Evolutionary conservation across 2,329 filamentous ascomycete species (phyloP).

Genomic region (Metarhizium album): DNA sequence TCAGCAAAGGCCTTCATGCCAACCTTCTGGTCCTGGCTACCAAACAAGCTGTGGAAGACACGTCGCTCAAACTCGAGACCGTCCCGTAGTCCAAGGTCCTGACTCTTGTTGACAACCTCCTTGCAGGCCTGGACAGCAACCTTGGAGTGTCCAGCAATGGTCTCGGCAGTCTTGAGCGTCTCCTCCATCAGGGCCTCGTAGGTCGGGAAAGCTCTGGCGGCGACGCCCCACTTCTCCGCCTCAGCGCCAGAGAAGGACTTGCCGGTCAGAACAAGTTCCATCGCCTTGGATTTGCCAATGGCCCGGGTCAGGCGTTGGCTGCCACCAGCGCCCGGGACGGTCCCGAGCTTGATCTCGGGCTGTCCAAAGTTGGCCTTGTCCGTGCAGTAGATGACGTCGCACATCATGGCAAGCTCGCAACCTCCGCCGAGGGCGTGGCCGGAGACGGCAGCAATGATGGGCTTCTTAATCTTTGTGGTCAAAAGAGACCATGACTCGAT

Average conservation of each 20-base stretch:
- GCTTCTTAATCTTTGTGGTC: constrained; percentile 78
- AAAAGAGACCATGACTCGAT: constrained; percentile 91
- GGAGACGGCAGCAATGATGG: constrained; percentile 86
- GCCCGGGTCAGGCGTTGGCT: constrained; percentile 79
- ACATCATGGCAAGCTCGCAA: constrained; percentile 96
- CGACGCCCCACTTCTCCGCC: constrained; percentile 83
- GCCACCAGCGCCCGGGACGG: constrained; percentile 84
- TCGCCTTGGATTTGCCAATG: constrained; percentile 74
- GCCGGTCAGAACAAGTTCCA: constrained; percentile 85
- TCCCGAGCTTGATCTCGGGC: constrained; percentile 92
- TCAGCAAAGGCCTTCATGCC: constrained; percentile 92
- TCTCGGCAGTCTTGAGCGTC: constrained; percentile 73
- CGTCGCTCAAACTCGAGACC: constrained; percentile 92
- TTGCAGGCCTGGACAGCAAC: constrained; percentile 86
- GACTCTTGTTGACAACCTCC: constrained; percentile 99
- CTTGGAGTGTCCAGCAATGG: constrained; percentile 74
- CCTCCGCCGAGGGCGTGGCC: constrained; percentile 91
- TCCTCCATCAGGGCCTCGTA: constrained; percentile 76
- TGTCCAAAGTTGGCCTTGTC: constrained; percentile 83
- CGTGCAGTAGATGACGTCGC: constrained; percentile 87
- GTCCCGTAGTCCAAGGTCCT: constrained; percentile 77
- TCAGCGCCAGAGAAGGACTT: constrained; percentile 74
- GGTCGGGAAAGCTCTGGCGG: constrained; percentile 67
- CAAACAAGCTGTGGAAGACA: constrained; percentile 88
- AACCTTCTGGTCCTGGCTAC: constrained; percentile 93